Evolutionary conservation across 345 rosid genomes (phyloP), one percentile per base, ranked within the genome.

Genomic region (Euclidium syriacum): DNA sequence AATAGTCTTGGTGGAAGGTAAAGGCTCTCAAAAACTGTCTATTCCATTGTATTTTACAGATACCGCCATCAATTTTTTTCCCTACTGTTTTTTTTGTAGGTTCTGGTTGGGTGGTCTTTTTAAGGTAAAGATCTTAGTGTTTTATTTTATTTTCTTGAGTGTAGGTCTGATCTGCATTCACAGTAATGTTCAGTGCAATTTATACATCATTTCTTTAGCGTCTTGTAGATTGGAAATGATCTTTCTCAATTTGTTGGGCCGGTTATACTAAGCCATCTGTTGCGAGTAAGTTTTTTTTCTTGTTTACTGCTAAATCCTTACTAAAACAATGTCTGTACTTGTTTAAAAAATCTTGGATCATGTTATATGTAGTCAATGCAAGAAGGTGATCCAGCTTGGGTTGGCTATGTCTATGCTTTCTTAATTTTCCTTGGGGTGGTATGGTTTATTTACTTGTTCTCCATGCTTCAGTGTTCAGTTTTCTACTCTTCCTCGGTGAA

Each of bases 231-330:
- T 53, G 90, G 85, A 51, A 64, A 49, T 60, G 97, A 87, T 78
- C 85, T 85, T 67, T 87, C 90, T 73, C 96, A 87, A 58, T 87
- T 90, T 74, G 86, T 74, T 48, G 97, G 97, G 68, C 99, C 99
- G 0, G 67, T 85, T 29, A 35, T 94, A 52, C 72, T 94, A 68
- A 94, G 85, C 82, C 83, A 73, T 63, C 90, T 94, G 44, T 72
- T 94, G 52, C 65, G 76, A 87, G 99, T 94, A 69, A 72, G 56
- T 23, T 38, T 16, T 58, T 35, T 20, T 40, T 38, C 35, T 38
- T 16, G 51, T 35, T 20, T 40, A 29, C 35, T 47, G 27, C 40
- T 52, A 11, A 34, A 23, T 34, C 14, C 41, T 25, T 30, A 2
- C 14, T 36, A 6, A 18, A 35, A n/a, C 9, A 8, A 17, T 52